Conservation (phyloP, 768 basidiomycete genomes). For the Phanerodontia chrysosporium region DNA sequence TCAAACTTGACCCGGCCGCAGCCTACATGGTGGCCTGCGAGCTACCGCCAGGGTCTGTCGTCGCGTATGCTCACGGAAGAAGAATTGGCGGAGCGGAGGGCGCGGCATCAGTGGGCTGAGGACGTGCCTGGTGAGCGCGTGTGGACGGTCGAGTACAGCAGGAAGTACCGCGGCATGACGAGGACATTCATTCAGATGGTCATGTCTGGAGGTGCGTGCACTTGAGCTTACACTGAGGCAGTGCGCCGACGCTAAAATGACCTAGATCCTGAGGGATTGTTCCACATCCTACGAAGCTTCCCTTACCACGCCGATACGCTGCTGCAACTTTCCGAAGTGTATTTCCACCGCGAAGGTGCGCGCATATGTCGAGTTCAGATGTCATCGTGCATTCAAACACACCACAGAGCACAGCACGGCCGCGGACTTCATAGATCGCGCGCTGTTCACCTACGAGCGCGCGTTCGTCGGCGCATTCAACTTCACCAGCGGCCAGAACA, state of each 20-base stretch:
- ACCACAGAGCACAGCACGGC: slow-evolving; percentile 72
- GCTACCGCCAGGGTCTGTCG: slow-evolving; percentile 68
- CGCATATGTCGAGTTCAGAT: background rate
- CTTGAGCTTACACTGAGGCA: background rate
- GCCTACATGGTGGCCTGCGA: slow-evolving; percentile 68
- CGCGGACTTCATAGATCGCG: slow-evolving; percentile 87
- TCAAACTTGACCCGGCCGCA: slow-evolving; percentile 79
- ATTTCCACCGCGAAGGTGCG: slow-evolving; percentile 82
- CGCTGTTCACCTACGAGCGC: slow-evolving; percentile 89
- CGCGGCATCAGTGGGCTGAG: slow-evolving; percentile 32
- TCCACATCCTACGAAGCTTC: slow-evolving; percentile 65
- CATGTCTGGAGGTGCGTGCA: slow-evolving; percentile 66
- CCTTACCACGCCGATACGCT: slow-evolving; percentile 95
- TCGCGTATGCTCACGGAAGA: slow-evolving; percentile 52
- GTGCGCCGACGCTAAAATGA: background rate
- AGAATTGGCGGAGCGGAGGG: slow-evolving; percentile 45
- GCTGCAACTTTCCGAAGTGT: slow-evolving; percentile 81
- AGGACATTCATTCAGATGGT: slow-evolving; percentile 79
- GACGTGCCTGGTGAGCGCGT: slow-evolving; percentile 61
- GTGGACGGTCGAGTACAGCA: slow-evolving; percentile 88
- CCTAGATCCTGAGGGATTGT: slow-evolving; percentile 75
- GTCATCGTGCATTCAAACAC: background rate
- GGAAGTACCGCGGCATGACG: slow-evolving; percentile 78
- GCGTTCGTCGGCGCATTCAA: slow-evolving; percentile 85
- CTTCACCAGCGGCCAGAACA: slow-evolving; percentile 73